These are phyloP conservation scores for Beauveria sp. DNA, from an alignment of 2,329 filamentous ascomycete species.

Conservation along the genomic window DNA sequence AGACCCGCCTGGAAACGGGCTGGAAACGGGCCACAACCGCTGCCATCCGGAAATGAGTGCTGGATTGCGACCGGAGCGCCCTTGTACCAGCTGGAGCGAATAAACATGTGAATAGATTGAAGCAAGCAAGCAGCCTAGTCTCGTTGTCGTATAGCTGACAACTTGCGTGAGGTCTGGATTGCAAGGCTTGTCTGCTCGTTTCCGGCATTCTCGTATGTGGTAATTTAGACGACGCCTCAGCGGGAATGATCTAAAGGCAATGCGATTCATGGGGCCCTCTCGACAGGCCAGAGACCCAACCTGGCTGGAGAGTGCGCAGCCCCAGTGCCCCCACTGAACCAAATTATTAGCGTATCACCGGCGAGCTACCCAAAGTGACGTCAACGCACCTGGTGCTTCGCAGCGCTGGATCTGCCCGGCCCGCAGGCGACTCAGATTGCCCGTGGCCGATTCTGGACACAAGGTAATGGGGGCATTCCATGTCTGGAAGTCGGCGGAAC, in stretches of 20 bases:
- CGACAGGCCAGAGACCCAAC: background rate
- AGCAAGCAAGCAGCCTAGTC: background rate
- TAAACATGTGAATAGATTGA: background rate
- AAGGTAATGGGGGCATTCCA: background rate
- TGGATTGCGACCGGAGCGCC: background rate
- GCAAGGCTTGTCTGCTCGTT: background rate
- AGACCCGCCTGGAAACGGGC: slow-evolving; percentile 16
- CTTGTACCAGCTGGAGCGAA: background rate
- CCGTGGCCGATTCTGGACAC: slow-evolving; percentile 2
- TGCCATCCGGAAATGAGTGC: slow-evolving; percentile 6
- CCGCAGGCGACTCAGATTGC: slow-evolving; percentile 10
- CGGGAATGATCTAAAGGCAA: background rate
- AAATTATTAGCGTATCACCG: background rate
- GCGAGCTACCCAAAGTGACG: slow-evolving; percentile 1
- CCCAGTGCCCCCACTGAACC: background rate
- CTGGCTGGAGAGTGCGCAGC: background rate
- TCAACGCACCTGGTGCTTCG: slow-evolving; percentile 1
- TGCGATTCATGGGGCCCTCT: background rate
- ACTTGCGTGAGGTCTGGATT: background rate
- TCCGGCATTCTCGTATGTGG: background rate
- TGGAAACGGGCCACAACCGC: slow-evolving; percentile 5
- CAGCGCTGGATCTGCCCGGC: slow-evolving; percentile 6
- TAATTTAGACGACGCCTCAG: background rate
- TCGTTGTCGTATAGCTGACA: background rate
- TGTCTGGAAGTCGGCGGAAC: background rate